phyloP scores from a whole-genome alignment of 148 eudicot genomes.

The Linanthus parryae region DNA sequence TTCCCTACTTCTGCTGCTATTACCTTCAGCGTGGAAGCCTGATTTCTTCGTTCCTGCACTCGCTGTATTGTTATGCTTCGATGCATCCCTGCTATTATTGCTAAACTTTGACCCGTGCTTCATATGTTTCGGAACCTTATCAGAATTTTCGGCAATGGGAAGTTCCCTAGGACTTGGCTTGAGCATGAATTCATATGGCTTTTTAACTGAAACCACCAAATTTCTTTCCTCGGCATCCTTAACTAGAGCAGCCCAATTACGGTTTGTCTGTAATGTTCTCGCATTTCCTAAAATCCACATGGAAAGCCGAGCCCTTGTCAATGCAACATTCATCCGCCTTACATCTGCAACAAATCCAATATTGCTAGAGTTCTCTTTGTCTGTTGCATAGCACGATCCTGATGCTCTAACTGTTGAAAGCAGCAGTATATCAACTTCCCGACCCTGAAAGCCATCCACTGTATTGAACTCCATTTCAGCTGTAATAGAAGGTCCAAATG shows the following conservation, averaged over 20 bases:
- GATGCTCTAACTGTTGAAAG: constrained; percentile 92
- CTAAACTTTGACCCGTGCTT: constrained; percentile 23
- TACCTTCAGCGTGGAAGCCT: constrained; percentile 12
- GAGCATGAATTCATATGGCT: constrained; percentile 55
- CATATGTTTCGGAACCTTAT: constrained; percentile 15
- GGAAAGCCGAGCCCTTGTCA: constrained; percentile 91
- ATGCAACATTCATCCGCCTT: constrained; percentile 97
- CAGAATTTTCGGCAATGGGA: constrained; percentile 22
- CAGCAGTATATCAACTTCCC: constrained; percentile 91
- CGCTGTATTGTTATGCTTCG: constrained; percentile 19
- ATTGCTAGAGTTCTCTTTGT: constrained; percentile 35
- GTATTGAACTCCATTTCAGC: constrained; percentile 95
- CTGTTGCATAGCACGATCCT: constrained; percentile 28
- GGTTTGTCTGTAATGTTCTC: constrained; percentile 68
- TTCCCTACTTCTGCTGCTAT: constrained; percentile 19
- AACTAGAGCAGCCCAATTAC: constrained; percentile 88
- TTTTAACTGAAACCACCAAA: constrained; percentile 50
- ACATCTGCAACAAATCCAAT: constrained; percentile 98
- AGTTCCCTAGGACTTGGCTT: constrained; percentile 24
- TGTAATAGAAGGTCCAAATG: constrained; percentile 76
- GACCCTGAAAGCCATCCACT: constrained; percentile 97
- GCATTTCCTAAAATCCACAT: constrained; percentile 90
- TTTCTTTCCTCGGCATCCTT: constrained; percentile 72
- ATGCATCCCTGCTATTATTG: constrained; percentile 18
- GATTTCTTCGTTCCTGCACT: constrained; percentile 27